Evolutionary conservation across 768 basidiomycete species (phyloP).

Genomic region (Russula sp.): DNA sequence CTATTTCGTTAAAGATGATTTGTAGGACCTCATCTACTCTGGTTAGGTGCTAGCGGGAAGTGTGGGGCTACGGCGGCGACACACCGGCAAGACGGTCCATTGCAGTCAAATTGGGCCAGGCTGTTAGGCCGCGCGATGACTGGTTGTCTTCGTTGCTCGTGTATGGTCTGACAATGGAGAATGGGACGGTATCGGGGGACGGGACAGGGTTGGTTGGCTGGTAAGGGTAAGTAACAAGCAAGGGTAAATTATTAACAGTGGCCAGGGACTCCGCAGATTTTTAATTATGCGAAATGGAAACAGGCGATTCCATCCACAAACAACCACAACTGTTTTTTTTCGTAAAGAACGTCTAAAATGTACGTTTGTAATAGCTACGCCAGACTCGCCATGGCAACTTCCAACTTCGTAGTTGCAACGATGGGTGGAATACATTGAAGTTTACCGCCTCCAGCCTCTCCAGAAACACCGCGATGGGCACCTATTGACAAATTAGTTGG

Average conservation of each 20-base stretch:
- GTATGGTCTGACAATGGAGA: slow-evolving; percentile 16
- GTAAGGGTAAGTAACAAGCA: slow-evolving; percentile 19
- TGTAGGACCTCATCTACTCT: slow-evolving; percentile 61
- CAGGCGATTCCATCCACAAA: neutral
- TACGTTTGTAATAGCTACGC: slow-evolving; percentile 48
- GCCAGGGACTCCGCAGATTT: neutral
- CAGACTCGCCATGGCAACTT: slow-evolving; percentile 72
- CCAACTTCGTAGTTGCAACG: slow-evolving; percentile 68
- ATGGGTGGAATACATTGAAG: slow-evolving; percentile 69
- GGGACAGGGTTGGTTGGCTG: slow-evolving; percentile 20
- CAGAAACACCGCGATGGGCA: slow-evolving; percentile 66
- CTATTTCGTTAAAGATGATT: slow-evolving; percentile 68
- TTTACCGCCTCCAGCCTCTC: slow-evolving; percentile 60
- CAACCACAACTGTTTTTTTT: neutral
- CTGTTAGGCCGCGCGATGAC: slow-evolving; percentile 5
- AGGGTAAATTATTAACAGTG: slow-evolving; percentile 1
- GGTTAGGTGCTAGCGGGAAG: slow-evolving; percentile 10
- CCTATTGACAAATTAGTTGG: slow-evolving; percentile 40
- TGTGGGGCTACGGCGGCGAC: slow-evolving; percentile 26
- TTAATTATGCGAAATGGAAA: neutral
- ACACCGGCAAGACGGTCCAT: slow-evolving; percentile 32
- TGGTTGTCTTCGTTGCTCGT: slow-evolving; percentile 19
- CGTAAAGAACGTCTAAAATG: slow-evolving; percentile 34
- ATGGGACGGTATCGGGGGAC: slow-evolving; percentile 6
- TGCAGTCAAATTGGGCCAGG: neutral